phyloP scores from a whole-genome alignment of 495 filamentous ascomycete genomes.

The Beverwykella pulmonaria region DNA sequence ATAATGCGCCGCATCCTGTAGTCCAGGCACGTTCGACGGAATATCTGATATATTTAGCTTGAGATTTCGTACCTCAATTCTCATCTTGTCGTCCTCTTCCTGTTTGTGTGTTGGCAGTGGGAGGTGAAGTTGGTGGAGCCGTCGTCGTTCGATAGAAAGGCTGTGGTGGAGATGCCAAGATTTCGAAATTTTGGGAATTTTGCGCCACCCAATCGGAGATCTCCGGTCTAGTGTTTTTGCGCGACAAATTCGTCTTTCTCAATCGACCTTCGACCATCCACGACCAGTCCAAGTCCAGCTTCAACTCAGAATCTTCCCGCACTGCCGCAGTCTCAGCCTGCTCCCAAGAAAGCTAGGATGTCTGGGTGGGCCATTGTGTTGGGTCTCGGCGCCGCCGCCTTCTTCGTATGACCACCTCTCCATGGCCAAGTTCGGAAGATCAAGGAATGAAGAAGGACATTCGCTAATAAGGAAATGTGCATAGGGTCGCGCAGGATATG shows the following conservation, averaged over 20 bases:
- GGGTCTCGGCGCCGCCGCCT: conserved; percentile 64
- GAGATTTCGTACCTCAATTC: conserved; percentile 61
- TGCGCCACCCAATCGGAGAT: background rate
- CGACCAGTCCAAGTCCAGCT: background rate
- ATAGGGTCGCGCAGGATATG: conserved; percentile 86
- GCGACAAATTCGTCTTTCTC: background rate
- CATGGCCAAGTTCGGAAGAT: background rate
- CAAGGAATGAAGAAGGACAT: background rate
- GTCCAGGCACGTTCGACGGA: background rate
- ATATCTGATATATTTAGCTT: background rate
- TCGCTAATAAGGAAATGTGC: background rate
- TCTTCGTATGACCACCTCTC: conserved; percentile 47
- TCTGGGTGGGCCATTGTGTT: conserved; percentile 62
- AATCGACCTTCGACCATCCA: background rate
- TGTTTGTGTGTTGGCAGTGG: background rate
- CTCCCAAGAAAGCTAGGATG: background rate
- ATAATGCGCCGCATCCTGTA: background rate
- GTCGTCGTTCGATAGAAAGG: conserved; percentile 3
- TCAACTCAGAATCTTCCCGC: background rate
- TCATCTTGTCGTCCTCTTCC: conserved; percentile 40
- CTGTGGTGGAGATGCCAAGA: conserved; percentile 22
- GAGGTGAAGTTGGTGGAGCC: conserved; percentile 6
- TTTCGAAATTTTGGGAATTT: background rate
- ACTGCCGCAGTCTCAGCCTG: background rate
- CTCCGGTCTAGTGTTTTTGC: background rate